Percentiles rank a stretch among this genome's conserved stretches.
These are phyloP conservation scores for Berberis vulgaris DNA, from an alignment of 164 flowering plant genomes.

Conservation along the genomic window DNA sequence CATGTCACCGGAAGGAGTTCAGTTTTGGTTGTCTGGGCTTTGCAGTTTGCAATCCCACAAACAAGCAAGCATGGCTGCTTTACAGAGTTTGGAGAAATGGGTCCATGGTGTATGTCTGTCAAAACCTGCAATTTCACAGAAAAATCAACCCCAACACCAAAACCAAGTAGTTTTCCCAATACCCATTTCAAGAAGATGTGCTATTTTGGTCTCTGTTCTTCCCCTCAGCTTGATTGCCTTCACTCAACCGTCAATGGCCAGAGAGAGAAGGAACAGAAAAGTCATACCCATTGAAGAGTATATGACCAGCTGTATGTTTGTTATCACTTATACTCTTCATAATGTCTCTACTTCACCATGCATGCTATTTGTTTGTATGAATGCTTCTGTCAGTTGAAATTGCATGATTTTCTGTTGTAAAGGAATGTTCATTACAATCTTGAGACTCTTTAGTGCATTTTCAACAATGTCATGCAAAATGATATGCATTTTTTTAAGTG, in stretches of 20 bases:
- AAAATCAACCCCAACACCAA: slow-evolving; percentile 2
- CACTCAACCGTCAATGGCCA: slow-evolving; percentile 44
- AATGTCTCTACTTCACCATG: no score
- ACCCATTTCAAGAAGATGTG: slow-evolving; percentile 58
- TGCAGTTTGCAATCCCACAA: neutral
- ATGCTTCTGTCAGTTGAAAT: no score
- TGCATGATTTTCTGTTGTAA: no score
- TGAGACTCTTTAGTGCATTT: no score
- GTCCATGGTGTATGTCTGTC: slow-evolving; percentile 11
- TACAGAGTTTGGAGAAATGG: slow-evolving; percentile 21
- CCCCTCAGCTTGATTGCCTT: slow-evolving; percentile 35
- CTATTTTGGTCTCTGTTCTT: slow-evolving; percentile 41
- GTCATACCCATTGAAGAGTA: slow-evolving; percentile 73
- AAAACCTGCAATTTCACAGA: slow-evolving; percentile 6
- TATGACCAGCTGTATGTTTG: slow-evolving; percentile 44
- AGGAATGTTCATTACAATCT: no score
- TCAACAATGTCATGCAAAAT: no score
- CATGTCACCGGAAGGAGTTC: no score
- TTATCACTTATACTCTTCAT: no score
- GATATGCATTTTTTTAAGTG: no score
- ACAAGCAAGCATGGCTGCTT: slow-evolving; percentile 38
- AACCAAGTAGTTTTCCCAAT: slow-evolving; percentile 16
- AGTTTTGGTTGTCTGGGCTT: neutral
- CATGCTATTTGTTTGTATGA: no score
- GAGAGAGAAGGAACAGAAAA: slow-evolving; percentile 69